Conservation (phyloP, 2,329 filamentous ascomycete species). For the Calonectria pauciramosa region DNA sequence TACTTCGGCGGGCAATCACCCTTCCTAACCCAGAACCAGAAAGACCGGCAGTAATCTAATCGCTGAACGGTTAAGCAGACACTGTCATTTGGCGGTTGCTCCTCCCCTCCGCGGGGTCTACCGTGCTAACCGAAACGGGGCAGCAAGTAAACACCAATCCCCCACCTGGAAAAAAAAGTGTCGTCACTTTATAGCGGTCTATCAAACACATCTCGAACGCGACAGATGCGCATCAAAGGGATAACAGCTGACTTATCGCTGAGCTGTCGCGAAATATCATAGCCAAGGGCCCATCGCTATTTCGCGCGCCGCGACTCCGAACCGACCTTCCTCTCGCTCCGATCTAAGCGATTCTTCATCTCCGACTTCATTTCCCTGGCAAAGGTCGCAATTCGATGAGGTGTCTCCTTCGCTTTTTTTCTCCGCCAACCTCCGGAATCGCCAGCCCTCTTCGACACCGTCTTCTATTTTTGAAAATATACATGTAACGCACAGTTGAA, state of each 20-base stretch:
- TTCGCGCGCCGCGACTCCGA: not conserved
- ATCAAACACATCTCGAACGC: constrained; percentile 18
- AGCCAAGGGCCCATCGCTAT: not conserved
- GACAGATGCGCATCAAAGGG: constrained; percentile 11
- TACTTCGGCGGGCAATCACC: constrained; percentile 1
- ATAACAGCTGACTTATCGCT: not conserved
- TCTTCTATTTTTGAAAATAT: not conserved
- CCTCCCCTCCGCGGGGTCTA: constrained; percentile 15
- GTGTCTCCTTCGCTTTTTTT: not conserved
- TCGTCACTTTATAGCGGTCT: constrained; percentile 10
- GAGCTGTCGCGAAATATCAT: not conserved
- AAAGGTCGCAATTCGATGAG: constrained; percentile 16
- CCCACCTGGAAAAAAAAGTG: constrained; percentile 18
- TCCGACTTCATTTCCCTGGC: not conserved
- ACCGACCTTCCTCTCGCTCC: not conserved
- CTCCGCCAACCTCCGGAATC: not conserved
- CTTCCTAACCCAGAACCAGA: not conserved
- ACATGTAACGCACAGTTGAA: not conserved
- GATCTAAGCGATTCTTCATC: not conserved
- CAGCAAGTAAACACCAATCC: constrained; percentile 28
- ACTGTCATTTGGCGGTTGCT: constrained; percentile 2
- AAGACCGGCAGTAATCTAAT: not conserved
- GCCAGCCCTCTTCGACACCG: not conserved
- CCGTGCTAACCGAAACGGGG: constrained; percentile 18
- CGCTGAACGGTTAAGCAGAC: not conserved